These are phyloP conservation scores for Saccharomyces pastorianus DNA, from an alignment of 1,139 yeast species.

Conservation along the genomic window DNA sequence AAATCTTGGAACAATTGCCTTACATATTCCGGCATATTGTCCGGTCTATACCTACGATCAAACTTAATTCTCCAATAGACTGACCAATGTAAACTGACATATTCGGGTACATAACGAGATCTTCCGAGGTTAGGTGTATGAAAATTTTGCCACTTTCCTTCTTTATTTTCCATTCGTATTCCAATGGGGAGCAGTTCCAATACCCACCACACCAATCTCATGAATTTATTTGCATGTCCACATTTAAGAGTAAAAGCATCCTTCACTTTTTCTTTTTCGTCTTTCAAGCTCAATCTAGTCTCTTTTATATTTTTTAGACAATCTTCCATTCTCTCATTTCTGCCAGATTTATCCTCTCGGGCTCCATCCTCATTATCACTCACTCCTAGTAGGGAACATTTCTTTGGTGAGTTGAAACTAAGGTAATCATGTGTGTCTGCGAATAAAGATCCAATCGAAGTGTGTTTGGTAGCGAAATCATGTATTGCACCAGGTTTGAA, in stretches of 20 bases:
- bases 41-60: conserved; percentile 39
- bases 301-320: neutral
- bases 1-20: conserved; percentile 20
- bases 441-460: conserved; percentile 36
- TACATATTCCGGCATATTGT: conserved; percentile 37
- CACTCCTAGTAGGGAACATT: neutral
- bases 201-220: conserved; percentile 44
- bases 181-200: conserved; percentile 54
- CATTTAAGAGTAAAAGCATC: conserved; percentile 12
- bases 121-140: conserved; percentile 50
- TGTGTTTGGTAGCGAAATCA: conserved; percentile 35
- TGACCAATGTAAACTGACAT: conserved; percentile 54
- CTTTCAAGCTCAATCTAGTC: conserved; percentile 1
- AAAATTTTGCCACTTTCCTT: conserved; percentile 42
- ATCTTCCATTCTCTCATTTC: neutral
- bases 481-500: conserved; percentile 38
- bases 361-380: neutral
- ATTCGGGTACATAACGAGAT: conserved; percentile 40
- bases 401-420: conserved; percentile 13
- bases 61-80: conserved; percentile 46
- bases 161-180: conserved; percentile 38
- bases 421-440: conserved; percentile 45
- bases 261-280: conserved; percentile 12
- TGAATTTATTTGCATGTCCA: conserved; percentile 10
- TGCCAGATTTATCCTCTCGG: neutral